Base-by-base conservation (phyloP, 345 rosid species). In the Gynandropsis gynandra region DNA sequence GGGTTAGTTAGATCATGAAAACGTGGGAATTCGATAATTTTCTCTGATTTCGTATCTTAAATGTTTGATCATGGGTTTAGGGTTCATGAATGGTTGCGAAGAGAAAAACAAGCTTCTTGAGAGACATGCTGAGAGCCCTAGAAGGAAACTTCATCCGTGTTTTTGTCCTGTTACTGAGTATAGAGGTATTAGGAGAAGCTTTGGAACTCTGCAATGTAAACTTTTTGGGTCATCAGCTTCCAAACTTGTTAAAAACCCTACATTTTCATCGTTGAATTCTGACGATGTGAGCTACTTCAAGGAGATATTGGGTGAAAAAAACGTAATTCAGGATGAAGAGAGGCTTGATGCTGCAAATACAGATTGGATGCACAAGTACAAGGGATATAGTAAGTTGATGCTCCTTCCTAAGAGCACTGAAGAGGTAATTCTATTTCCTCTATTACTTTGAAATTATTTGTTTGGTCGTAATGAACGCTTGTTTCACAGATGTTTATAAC, bases 291-390 rank as follows among this genome's bases (percentile, higher is more conserved):
- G 76, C 52, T 75, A 72, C 56, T 87, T 92, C 42, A 85, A 65
- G 69, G 68, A 69, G 27, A 49, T 87, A 9, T 41, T 92, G 24
- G 94, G 97, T 38, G 95, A 79, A 12, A 87, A 71, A 54, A 71
- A 76, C 42, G 95, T 82, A 5, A 29, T 87, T 59, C 77, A 80
- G 66, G 97, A 92, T 65, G 86, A 87, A 66, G 89, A 83, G 42
- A 70, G 75, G 50, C 69, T 92, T 40, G 70, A 69, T 61, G 63
- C 73, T 64, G 93, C 78, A 17, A 92, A 85, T 76, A 70, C 75
- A n/a, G 98, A 92, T 73, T 92, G 98, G 98, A 76, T 85, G 96
- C 70, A 66, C 1, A 92, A 87, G 59, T 87, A 82, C 44, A 81
- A 48, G 52, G 98, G 97, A 18, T 81, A 68, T 27, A 87, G 98